Evolutionary conservation across 2,329 filamentous ascomycete genomes (phyloP).

Genomic region (Apiospora hydei): DNA sequence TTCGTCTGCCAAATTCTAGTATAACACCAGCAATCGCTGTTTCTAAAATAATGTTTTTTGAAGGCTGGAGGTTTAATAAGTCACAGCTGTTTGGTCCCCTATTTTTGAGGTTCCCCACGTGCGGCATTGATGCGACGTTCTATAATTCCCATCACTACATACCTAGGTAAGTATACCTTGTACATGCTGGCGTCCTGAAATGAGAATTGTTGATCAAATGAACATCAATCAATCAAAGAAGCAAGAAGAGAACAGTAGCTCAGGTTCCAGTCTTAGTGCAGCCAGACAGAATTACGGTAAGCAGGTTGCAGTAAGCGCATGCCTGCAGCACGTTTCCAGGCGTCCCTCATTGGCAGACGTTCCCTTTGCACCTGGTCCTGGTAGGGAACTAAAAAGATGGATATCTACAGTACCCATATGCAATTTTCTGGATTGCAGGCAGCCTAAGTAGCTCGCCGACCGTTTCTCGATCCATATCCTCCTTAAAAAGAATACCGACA

Average conservation of each 20-base stretch:
- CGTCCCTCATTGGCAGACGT: background rate
- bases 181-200: background rate
- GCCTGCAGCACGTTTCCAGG: background rate
- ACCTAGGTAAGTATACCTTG: no score
- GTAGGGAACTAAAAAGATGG: background rate
- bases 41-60: background rate
- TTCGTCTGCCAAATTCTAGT: no score
- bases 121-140: background rate
- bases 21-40: background rate
- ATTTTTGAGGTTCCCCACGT: constrained; percentile 19
- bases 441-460: background rate
- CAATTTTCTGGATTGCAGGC: background rate
- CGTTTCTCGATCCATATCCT: background rate
- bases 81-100: constrained; percentile 21
- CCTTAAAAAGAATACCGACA: background rate
- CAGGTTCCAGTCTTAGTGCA: no score
- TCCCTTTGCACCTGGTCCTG: no score
- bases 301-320: background rate
- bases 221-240: no score
- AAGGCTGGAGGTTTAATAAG: background rate
- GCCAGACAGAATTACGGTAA: no score
- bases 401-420: background rate
- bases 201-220: background rate
- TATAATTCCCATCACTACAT: background rate
- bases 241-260: no score